Evolutionary conservation across 345 rosid genomes (phyloP).

Genomic region (Eucalyptus regnans): DNA sequence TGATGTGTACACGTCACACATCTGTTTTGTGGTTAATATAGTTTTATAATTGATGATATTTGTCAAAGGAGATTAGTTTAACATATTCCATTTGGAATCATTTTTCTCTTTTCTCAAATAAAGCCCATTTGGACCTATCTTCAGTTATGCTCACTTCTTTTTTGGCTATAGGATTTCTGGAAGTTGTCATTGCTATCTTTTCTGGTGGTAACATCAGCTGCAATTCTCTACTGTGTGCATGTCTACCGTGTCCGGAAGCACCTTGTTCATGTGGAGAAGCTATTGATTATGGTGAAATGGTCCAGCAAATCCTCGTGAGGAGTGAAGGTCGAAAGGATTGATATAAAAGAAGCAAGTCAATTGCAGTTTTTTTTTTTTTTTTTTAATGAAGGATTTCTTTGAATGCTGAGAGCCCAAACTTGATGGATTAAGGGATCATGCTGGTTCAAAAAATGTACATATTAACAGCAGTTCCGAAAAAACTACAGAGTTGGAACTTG

Average conservation of each 20-base stretch:
- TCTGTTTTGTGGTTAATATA: not conserved
- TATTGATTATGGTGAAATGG: not conserved
- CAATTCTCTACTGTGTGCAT: slow-evolving; percentile 44
- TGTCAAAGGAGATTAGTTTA: not conserved
- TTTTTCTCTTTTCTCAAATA: not conserved
- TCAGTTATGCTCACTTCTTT: not conserved
- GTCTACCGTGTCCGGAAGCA: slow-evolving; percentile 49
- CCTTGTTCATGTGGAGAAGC: slow-evolving; percentile 56
- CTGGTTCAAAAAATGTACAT: not conserved
- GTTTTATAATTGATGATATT: not conserved
- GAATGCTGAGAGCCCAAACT: not conserved
- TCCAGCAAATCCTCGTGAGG: not conserved
- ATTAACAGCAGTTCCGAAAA: not conserved
- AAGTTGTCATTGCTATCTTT: slow-evolving; percentile 52
- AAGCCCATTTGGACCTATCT: not conserved
- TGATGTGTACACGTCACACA: no score
- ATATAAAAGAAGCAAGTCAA: not conserved
- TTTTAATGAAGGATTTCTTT: not conserved
- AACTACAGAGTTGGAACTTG: not conserved
- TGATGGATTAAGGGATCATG: not conserved
- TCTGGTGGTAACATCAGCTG: slow-evolving; percentile 36
- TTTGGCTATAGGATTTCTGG: slow-evolving; percentile 63
- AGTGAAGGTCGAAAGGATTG: not conserved
- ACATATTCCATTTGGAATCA: not conserved
- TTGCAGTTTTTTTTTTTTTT: not conserved